A percentile compares a stretch with the other conserved stretches of the same genome.
Evolutionary conservation across 2,329 filamentous ascomycete genomes (phyloP).

Genomic region (Claviceps monticola): DNA sequence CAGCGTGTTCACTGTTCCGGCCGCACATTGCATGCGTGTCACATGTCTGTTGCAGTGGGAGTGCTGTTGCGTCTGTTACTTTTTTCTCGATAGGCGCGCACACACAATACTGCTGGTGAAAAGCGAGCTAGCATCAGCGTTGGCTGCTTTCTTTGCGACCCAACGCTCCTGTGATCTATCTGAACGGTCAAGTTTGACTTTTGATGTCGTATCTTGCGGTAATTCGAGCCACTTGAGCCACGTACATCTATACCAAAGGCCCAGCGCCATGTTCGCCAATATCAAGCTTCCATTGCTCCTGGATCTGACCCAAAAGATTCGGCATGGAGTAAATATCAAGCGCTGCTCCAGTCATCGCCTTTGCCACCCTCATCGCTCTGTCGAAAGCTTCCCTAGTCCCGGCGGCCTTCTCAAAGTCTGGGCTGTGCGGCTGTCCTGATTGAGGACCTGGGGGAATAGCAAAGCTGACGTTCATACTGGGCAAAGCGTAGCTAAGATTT

Average conservation of each 20-base stretch:
- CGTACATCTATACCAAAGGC: neutral
- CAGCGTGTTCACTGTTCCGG: too few relatives aligned
- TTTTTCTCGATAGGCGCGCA: too few relatives aligned
- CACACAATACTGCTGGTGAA: too few relatives aligned
- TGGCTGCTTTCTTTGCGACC: too few relatives aligned
- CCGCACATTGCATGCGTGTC: too few relatives aligned
- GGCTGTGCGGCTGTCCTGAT: constrained; percentile 33
- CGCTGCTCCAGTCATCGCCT: constrained; percentile 32
- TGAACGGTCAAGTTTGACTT: too few relatives aligned
- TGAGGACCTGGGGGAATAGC: constrained; percentile 27
- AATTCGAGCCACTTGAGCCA: neutral
- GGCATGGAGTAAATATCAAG: constrained; percentile 31
- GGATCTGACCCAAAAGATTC: constrained; percentile 25
- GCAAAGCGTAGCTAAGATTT: constrained; percentile 42
- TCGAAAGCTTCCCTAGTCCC: constrained; percentile 32
- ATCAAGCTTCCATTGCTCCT: constrained; percentile 11
- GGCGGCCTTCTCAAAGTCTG: constrained; percentile 35
- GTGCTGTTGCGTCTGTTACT: too few relatives aligned
- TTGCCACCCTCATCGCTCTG: constrained; percentile 28
- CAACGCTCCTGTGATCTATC: too few relatives aligned
- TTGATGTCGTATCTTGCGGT: too few relatives aligned
- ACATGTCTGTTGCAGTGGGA: too few relatives aligned
- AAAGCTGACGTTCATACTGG: constrained; percentile 39
- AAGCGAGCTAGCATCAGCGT: too few relatives aligned
- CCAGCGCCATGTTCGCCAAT: neutral